phyloP scores from a whole-genome alignment of 306 rosid genomes.

The Mimosa pudica region DNA sequence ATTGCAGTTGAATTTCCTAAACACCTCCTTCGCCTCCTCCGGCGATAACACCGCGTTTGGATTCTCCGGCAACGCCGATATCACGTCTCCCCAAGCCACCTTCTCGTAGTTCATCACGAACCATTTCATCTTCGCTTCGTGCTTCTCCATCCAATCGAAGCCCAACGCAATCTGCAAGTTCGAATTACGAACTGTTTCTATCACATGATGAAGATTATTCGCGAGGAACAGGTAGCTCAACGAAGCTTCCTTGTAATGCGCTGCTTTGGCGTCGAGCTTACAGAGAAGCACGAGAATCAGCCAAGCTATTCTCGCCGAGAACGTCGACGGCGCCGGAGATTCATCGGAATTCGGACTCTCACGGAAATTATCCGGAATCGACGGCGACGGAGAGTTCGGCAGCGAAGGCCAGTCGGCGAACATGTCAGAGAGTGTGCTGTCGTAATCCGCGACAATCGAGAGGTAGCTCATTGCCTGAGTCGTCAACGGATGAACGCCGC shows the following conservation, averaged over 20 bases:
- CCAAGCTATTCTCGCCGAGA: slow-evolving; percentile 52
- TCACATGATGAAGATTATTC: slow-evolving; percentile 60
- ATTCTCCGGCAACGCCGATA: slow-evolving; percentile 56
- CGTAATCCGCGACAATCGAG: slow-evolving; percentile 62
- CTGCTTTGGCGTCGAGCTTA: slow-evolving; percentile 67
- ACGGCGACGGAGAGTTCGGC: slow-evolving; percentile 31
- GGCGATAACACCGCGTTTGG: slow-evolving; percentile 35
- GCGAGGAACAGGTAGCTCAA: slow-evolving; percentile 60
- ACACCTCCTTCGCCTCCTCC: slow-evolving; percentile 50
- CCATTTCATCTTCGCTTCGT: slow-evolving; percentile 48
- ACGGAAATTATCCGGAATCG: slow-evolving; percentile 43
- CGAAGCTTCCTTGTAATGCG: slow-evolving; percentile 56
- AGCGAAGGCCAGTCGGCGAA: slow-evolving; percentile 46
- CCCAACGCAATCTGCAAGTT: slow-evolving; percentile 63
- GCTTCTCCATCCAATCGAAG: slow-evolving; percentile 57
- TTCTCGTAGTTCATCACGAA: slow-evolving; percentile 54
- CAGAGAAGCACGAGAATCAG: slow-evolving; percentile 68
- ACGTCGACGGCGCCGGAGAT: slow-evolving; percentile 12
- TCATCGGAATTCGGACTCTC: slow-evolving; percentile 40
- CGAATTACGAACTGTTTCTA: slow-evolving; percentile 50
- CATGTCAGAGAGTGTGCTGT: slow-evolving; percentile 51
- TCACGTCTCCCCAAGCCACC: slow-evolving; percentile 59
- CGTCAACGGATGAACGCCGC: slow-evolving; percentile 50
- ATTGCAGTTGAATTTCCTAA: slow-evolving; percentile 53
- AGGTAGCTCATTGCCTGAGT: slow-evolving; percentile 53